Base-by-base conservation (phyloP, 495 filamentous ascomycete genomes). In the Penicillium fimorum region DNA sequence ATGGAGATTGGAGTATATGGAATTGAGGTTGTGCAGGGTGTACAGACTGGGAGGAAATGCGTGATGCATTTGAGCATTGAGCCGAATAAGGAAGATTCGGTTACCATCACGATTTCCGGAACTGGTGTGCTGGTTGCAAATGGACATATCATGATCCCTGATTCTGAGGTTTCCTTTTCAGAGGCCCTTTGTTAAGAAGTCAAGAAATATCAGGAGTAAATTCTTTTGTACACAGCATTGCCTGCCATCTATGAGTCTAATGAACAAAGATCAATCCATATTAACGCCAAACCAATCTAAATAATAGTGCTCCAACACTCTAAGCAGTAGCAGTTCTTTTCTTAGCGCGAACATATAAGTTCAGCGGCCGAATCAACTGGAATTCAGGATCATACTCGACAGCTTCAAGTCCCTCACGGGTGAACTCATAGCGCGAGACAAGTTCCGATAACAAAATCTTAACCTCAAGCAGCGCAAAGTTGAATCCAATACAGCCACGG, bases 311-410 rank as follows among this genome's bases (percentile, higher is more conserved):
- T 52, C 10, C 20, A 15, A 33, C 29, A 35, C 18, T 55, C 5
- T 33, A 25, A 24, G 9, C 24, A 24, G 40, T 22, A n/a, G 22
- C 4, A 18, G 15, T 46, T 20, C 59, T 58, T 18, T 46, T 62
- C 66, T 73, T 72, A 0, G 78, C 76, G 30, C 68, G 54, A 1
- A 78, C 78, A 57, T 82, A 84, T 15, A 84, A 68, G 62, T 84
- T 83, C 17, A 76, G 61, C 8, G 79, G 80, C 56, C 79, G 50
- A 33, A 83, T 77, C 15, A 84, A 57, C 67, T 78, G 72, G 53
- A 83, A 84, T 64, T 71, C 66, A 3, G 82, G 81, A 65, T 85
- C 81, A 66, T 85, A 85, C 35, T 78, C 79, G 12, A 83, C 59
- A 0, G 68, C 63, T 29, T 75, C 71, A 22, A 64, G 32, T 1